Evolutionary conservation across 352 stramenopile genomes (phyloP).

Genomic region (Globisporangium nagaii): DNA sequence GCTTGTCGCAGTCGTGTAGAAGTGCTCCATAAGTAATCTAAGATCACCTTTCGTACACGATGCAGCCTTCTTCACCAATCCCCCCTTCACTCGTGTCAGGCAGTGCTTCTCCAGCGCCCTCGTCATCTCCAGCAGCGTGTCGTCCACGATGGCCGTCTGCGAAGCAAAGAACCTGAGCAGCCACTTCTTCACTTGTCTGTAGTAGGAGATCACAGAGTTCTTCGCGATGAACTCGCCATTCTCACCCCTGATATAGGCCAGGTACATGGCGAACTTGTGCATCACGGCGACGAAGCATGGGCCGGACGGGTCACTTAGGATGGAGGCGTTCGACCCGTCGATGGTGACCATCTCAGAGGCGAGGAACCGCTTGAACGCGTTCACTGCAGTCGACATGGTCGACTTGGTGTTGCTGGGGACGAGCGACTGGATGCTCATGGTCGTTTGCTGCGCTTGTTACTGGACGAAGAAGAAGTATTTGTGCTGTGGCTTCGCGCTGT

Average conservation of each 20-base stretch:
- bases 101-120: constrained; percentile 1
- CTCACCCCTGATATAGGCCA: not conserved
- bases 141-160: not conserved
- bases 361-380: not conserved
- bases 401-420: not conserved
- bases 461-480: too few relatives aligned
- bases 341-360: not conserved
- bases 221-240: not conserved
- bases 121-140: not conserved
- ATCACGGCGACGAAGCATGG: not conserved
- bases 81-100: constrained; percentile 11
- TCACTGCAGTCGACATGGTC: not conserved
- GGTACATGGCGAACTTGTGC: not conserved
- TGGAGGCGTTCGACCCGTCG: not conserved
- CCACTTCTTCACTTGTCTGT: not conserved
- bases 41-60: constrained; percentile 24
- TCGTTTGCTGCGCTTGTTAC: not conserved
- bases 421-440: not conserved
- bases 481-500: too few relatives aligned
- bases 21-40: constrained; percentile 8
- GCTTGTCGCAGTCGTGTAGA: constrained; percentile 15
- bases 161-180: not conserved
- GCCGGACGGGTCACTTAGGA: not conserved
- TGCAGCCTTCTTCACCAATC: constrained; percentile 23
- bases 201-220: not conserved